phyloP scores from a whole-genome alignment of 1,284 basidiomycete genomes.

The Ceratobasidium sp. region DNA sequence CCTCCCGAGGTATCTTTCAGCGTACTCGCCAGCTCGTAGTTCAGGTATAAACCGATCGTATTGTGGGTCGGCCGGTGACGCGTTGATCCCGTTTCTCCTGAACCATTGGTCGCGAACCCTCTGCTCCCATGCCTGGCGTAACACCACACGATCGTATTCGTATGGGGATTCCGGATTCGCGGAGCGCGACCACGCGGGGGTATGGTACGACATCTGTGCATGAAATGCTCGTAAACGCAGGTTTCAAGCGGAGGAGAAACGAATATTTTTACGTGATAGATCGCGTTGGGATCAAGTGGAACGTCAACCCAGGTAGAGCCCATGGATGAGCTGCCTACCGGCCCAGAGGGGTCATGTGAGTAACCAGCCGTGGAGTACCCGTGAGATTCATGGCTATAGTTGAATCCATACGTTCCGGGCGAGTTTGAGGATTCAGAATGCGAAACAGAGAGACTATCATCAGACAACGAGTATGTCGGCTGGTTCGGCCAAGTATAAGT shows the following conservation, averaged over 20 bases:
- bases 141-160: constrained; percentile 31
- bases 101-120: constrained; percentile 36
- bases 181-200: constrained; percentile 31
- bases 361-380: constrained; percentile 14
- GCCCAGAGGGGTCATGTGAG: constrained; percentile 23
- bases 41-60: constrained; percentile 44
- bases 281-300: constrained; percentile 41
- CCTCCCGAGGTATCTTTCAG: constrained; percentile 38
- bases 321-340: not conserved
- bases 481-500: constrained; percentile 18
- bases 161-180: constrained; percentile 34
- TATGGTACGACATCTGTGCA: constrained; percentile 37
- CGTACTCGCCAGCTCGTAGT: constrained; percentile 37
- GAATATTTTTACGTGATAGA: constrained; percentile 36
- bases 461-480: not conserved
- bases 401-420: constrained; percentile 12
- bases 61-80: constrained; percentile 29
- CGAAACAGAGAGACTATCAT: not conserved
- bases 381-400: constrained; percentile 15
- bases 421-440: constrained; percentile 23
- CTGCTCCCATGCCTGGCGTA: constrained; percentile 42
- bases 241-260: not conserved
- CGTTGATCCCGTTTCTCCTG: constrained; percentile 36
- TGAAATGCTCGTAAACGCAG: constrained; percentile 14
- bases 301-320: constrained; percentile 35